Base-by-base conservation (phyloP, 345 rosid species). In the Salix suchowensis region DNA sequence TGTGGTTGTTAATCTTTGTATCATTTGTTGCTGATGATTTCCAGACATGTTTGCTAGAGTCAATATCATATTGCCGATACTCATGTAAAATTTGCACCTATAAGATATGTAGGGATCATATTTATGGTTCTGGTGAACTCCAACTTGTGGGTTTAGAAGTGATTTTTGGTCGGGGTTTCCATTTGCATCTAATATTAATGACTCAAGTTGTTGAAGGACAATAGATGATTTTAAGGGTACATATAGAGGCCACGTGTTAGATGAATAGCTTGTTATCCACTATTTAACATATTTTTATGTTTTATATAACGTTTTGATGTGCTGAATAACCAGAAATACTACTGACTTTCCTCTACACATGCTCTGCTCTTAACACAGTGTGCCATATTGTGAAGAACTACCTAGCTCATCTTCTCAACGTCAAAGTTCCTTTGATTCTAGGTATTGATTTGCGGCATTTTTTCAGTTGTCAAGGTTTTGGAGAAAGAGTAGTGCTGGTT, bases 341-440 rank as follows among this genome's bases (percentile, higher is more conserved):
- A 40, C 74, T 78, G 36, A 73, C 39, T 26, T 58, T 67, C 48
- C 74, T 32, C 42, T 67, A 14, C 26, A 71, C 13, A 30, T 37
- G 55, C 30, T 36, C 42, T 75, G 67, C 39, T 64, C 54, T 75
- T 83, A 18, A 67, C 85, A 87, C 90, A 94, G 98, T 87, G 23
- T 83, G 86, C 71, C 97, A 92, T 87, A 87, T 94, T 77, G 97
- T 87, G 85, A 94, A 94, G 95, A 92, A 94, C 84, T 94, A 88
- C 87, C 82, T 92, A 70, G 94, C 98, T 67, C 89, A 85, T 76
- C 83, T 85, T 76, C 83, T 94, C 50, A 86, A 88, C 74, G 82
- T 69, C 61, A 92, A 92, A 86, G 89, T 94, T 83, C 97, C 98
- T 60, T 78, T 94, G 85, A 90, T 94, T 72, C 87, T 94, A 82